Conservation (phyloP, 73 alveolate species). For the Tetrahymena thermophila region DNA sequence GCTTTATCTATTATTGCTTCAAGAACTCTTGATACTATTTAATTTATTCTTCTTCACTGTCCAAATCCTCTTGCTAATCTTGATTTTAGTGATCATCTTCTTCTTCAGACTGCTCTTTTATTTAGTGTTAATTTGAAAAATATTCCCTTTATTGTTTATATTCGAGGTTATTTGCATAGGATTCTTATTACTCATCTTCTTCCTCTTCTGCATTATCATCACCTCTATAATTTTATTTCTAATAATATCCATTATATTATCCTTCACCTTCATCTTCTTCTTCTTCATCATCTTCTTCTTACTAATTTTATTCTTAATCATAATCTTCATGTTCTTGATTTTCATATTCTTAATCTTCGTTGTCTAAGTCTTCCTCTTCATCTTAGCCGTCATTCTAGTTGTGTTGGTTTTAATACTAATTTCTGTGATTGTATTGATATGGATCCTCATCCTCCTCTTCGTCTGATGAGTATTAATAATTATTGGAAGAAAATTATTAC, state of each 20-base stretch:
- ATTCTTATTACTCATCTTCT: background rate
- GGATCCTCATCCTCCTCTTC: slow-evolving; percentile 4
- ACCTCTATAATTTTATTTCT: background rate
- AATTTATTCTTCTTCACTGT: background rate
- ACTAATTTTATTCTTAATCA: background rate
- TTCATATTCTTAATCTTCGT: background rate
- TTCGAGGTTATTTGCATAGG: background rate
- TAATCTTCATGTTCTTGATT: background rate
- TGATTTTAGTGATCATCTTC: background rate
- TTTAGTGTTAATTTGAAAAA: background rate
- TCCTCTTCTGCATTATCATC: background rate
- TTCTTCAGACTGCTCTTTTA: background rate
- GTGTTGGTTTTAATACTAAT: background rate
- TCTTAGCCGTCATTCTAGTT: background rate
- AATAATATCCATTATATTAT: background rate
- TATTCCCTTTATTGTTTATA: background rate
- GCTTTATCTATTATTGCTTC: background rate
- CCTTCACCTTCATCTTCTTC: background rate
- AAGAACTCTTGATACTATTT: background rate
- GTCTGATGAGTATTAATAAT: background rate
- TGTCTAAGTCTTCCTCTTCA: slow-evolving; percentile 3
- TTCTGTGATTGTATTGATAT: background rate
- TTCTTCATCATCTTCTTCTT: background rate
- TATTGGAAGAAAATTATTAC: background rate
- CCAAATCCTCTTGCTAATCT: background rate